phyloP scores from a whole-genome alignment of 1,139 yeast genomes.

The Scheffersomyces stambukii region DNA sequence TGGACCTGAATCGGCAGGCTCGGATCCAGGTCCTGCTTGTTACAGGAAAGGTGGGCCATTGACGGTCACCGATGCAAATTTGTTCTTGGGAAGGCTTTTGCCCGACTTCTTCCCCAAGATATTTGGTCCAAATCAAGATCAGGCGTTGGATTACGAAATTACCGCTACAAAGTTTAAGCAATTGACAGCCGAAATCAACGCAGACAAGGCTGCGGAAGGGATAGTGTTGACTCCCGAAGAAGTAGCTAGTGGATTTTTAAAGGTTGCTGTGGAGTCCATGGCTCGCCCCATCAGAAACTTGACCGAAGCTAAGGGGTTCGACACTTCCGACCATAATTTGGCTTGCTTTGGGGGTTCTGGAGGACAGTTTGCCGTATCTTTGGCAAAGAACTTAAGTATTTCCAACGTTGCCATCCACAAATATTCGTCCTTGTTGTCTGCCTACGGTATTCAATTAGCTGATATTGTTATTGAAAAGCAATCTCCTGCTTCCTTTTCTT shows the following conservation, averaged over 20 bases:
- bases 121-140: conserved; percentile 41
- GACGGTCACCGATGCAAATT: conserved; percentile 45
- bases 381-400: conserved; percentile 38
- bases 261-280: conserved; percentile 45
- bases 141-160: conserved; percentile 32
- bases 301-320: conserved; percentile 42
- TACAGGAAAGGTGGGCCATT: conserved; percentile 46
- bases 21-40: conserved; percentile 47
- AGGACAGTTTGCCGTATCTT: conserved; percentile 39
- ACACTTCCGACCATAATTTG: conserved; percentile 38
- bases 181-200: conserved; percentile 31
- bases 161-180: conserved; percentile 26
- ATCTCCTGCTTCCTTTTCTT: conserved; percentile 46
- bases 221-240: conserved; percentile 30
- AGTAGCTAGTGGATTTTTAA: conserved; percentile 41
- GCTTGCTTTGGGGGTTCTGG: conserved; percentile 49
- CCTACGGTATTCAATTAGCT: conserved; percentile 42
- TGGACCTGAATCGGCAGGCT: conserved; percentile 47
- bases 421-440: conserved; percentile 42
- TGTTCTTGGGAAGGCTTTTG: conserved; percentile 36
- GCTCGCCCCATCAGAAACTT: conserved; percentile 43
- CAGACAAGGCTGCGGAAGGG: conserved; percentile 18
- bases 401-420: conserved; percentile 38
- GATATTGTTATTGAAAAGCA: conserved; percentile 60
- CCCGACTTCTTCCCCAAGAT: conserved; percentile 42